phyloP scores from a whole-genome alignment of 1,139 yeast genomes.

The Petasospora fabianii region DNA sequence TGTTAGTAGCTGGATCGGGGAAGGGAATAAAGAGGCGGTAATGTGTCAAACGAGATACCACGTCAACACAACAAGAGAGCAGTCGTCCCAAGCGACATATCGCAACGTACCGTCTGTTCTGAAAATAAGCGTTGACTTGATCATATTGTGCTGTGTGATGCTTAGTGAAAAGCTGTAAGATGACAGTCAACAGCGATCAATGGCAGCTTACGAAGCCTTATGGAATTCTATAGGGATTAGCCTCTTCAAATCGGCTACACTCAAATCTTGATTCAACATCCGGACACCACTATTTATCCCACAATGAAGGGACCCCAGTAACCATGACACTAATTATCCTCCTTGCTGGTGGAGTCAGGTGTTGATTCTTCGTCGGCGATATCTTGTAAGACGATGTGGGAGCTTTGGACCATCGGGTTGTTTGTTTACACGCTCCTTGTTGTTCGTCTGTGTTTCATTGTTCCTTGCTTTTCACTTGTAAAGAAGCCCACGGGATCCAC shows the following conservation, averaged over 20 bases:
- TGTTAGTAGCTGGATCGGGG: neutral
- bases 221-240: too few species aligned
- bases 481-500: neutral
- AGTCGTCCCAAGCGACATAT: neutral
- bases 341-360: too few species aligned
- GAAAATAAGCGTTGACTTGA: conserved; percentile 68
- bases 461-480: conserved; percentile 13
- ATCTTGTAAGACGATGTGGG: conserved; percentile 15
- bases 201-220: too few species aligned
- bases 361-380: too few species aligned
- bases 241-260: too few species aligned
- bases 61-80: neutral
- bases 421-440: conserved; percentile 10
- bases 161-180: neutral
- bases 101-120: conserved; percentile 60
- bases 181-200: too few species aligned
- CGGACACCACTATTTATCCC: neutral
- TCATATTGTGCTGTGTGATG: conserved; percentile 38
- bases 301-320: too few species aligned
- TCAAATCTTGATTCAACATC: too few species aligned
- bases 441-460: conserved; percentile 12
- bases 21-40: neutral
- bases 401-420: conserved; percentile 6
- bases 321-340: too few species aligned
- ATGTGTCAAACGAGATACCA: too few species aligned